Evolutionary conservation across 2,329 filamentous ascomycete genomes (phyloP).

Genomic region (Rhynchosporium graminicola): DNA sequence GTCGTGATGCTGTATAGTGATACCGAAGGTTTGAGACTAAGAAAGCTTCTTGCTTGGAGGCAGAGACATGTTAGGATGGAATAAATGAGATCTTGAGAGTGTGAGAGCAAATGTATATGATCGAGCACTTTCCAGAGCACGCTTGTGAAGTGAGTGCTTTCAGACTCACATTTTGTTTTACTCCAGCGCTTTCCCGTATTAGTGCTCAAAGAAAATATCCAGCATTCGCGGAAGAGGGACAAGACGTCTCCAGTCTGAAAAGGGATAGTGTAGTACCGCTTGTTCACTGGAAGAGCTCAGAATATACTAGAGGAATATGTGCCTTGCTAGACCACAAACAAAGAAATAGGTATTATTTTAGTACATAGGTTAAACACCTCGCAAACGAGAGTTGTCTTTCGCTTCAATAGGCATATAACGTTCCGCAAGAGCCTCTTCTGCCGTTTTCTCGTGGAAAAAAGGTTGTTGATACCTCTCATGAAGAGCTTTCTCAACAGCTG

Average conservation of each 20-base stretch:
- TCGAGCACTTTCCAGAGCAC: too few relatives aligned
- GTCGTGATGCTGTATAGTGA: not conserved
- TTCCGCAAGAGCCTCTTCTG: slow-evolving; percentile 55
- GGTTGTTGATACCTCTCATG: slow-evolving; percentile 53
- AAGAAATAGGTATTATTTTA: slow-evolving; percentile 12
- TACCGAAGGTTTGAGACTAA: not conserved
- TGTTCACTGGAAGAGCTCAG: not conserved
- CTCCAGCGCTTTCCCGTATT: too few relatives aligned
- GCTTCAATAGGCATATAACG: slow-evolving; percentile 52
- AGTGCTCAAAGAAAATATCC: too few relatives aligned
- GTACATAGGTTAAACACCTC: slow-evolving; percentile 38
- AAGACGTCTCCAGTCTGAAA: not conserved
- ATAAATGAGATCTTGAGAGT: too few relatives aligned
- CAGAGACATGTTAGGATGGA: too few relatives aligned
- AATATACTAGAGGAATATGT: too few relatives aligned
- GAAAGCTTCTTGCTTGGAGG: not conserved
- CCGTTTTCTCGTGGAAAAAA: slow-evolving; percentile 47
- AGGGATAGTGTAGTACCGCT: not conserved
- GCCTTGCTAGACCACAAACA: not conserved
- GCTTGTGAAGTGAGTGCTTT: too few relatives aligned
- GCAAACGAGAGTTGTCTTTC: slow-evolving; percentile 42
- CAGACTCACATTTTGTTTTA: too few relatives aligned
- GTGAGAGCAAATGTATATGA: too few relatives aligned
- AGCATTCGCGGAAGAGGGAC: too few relatives aligned
- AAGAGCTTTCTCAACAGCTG: slow-evolving; percentile 49